These are phyloP conservation scores for Polyplosphaeria fusca DNA, from an alignment of 495 filamentous ascomycete species.

Conservation along the genomic window DNA sequence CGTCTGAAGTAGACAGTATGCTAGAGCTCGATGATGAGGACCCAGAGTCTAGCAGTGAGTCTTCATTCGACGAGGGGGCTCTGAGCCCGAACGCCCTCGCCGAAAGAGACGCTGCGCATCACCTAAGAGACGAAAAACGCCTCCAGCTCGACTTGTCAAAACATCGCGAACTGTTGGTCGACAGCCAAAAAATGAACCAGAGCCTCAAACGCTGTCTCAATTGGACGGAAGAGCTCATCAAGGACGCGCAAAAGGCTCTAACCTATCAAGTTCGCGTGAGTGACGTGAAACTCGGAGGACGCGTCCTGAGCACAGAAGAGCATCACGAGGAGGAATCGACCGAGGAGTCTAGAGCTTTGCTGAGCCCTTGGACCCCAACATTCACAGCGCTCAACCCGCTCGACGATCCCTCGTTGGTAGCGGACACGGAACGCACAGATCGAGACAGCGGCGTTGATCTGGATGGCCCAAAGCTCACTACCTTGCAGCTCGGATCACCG, in stretches of 20 bases:
- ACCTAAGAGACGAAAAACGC: conserved; percentile 65
- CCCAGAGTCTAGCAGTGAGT: conserved; percentile 23
- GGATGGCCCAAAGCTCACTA: conserved; percentile 21
- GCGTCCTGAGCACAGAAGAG: conserved; percentile 69
- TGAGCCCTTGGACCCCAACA: conserved; percentile 31
- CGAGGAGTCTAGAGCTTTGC: conserved; percentile 19
- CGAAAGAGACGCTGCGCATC: conserved; percentile 46
- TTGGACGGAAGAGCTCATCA: conserved; percentile 86
- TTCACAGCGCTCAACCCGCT: conserved; percentile 3
- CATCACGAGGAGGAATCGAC: conserved; percentile 50
- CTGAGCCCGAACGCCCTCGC: conserved; percentile 46
- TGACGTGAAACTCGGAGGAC: conserved; percentile 77
- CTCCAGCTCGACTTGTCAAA: conserved; percentile 79
- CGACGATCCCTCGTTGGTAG: conserved; percentile 6
- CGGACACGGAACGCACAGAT: conserved; percentile 23
- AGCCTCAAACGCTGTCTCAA: conserved; percentile 82
- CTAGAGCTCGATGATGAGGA: conserved; percentile 37
- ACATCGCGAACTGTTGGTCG: conserved; percentile 81
- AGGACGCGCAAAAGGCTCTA: conserved; percentile 80
- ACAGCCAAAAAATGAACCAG: conserved; percentile 91
- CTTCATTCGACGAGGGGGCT: conserved; percentile 38
- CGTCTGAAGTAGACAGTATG: conserved; percentile 44
- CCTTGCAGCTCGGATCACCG: background rate
- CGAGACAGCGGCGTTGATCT: conserved; percentile 32
- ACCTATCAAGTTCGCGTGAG: conserved; percentile 71